Base-by-base conservation (phyloP, 345 rosid species). In the Lepidium africanum region DNA sequence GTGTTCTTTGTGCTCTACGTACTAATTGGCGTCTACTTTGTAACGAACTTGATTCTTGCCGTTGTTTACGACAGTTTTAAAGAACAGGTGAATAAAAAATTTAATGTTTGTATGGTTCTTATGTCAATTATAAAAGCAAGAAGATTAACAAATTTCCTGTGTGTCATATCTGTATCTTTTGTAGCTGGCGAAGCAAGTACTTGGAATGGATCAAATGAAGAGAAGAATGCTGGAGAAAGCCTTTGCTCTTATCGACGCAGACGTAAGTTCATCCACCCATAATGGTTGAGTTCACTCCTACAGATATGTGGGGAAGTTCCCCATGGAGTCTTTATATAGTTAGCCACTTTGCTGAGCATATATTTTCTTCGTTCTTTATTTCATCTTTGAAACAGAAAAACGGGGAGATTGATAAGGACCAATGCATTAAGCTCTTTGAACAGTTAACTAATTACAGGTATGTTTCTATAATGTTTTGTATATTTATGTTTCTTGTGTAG, bases 21-120 rank as follows among this genome's bases (percentile, higher is more conserved):
- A 75, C 86, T 94, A 54, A 42, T 94, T 76, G 99, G 91, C 4
- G 96, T 94, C 77, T 94, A 94, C 86, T 94, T 91, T 17, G 95
- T 94, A 84, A 94, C 97, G 0, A 94, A 94, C 81, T 84, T 94
- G 89, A 82, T 94, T 68, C 97, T 94, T 79, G 99, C 97, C 71
- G 99, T 94, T 60, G 91, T 94, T 10, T 94, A 94, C 59, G 96
- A 94, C 75, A 87, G 96, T 82, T 94, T 94, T 77, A 94, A 89
- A 84, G 76, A 84, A 72, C 91, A 94, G 99, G 99, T 91, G 81
- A 21, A 51, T 49, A 36, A 10, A 21, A 46, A 25, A 50, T 13
- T 56, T 56, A 48, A 64, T 70, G 16, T 46, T 43, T 36, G 12
- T 33, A 51, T 58, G 30, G 56, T 73, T 49, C 45, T 17, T 19